A percentile compares a stretch with the other conserved stretches of the same genome.
phyloP scores from a whole-genome alignment of 129 eudicot species.

The Centella asiatica region DNA sequence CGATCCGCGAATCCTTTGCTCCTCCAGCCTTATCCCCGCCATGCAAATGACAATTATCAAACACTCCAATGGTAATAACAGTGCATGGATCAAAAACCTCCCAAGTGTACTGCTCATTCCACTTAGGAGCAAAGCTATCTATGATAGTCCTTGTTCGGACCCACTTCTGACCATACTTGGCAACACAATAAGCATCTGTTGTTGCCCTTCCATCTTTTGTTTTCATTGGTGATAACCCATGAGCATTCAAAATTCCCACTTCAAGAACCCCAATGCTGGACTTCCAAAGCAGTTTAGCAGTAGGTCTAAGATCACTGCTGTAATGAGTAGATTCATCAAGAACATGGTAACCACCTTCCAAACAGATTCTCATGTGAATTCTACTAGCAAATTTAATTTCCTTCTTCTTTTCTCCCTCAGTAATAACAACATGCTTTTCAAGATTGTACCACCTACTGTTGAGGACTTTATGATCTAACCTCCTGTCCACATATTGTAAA shows the following conservation, averaged over 20 bases:
- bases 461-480: conserved; percentile 43
- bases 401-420: conserved; percentile 64
- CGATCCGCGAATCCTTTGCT: conserved; percentile 44
- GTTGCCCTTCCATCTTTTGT: conserved; percentile 54
- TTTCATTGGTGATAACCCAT: conserved; percentile 53
- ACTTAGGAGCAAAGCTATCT: conserved; percentile 50
- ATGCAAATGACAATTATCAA: conserved; percentile 58
- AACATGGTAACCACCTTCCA: conserved; percentile 70
- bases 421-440: conserved; percentile 38
- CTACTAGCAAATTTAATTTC: conserved; percentile 56
- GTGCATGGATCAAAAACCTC: conserved; percentile 67
- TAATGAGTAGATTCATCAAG: conserved; percentile 64
- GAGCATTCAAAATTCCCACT: conserved; percentile 49
- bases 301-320: conserved; percentile 58
- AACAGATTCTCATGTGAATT: conserved; percentile 44
- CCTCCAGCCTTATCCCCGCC: conserved; percentile 50
- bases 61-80: conserved; percentile 53
- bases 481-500: conserved; percentile 48
- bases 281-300: conserved; percentile 61
- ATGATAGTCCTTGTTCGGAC: conserved; percentile 54
- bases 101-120: conserved; percentile 72
- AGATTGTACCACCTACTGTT: conserved; percentile 53
- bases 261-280: conserved; percentile 57
- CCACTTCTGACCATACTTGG: conserved; percentile 63
- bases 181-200: conserved; percentile 64